phyloP scores from a whole-genome alignment of 2,329 filamentous ascomycete genomes.

The Bipolaris sorokiniana region DNA sequence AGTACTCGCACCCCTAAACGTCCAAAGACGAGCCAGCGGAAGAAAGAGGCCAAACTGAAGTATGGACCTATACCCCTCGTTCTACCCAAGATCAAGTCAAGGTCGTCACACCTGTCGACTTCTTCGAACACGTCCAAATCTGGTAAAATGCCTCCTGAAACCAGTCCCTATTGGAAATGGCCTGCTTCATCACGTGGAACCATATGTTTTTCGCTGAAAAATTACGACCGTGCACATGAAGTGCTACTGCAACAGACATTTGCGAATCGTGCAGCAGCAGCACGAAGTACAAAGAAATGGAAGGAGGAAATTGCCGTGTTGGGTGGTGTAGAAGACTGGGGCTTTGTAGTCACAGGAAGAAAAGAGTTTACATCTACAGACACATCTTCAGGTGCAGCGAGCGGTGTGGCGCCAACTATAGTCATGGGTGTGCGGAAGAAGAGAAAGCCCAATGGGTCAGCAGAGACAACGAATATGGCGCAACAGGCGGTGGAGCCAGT shows the following conservation, averaged over 20 bases:
- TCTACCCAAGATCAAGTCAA: constrained; percentile 68
- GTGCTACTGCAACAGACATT: constrained; percentile 78
- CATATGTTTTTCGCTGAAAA: constrained; percentile 66
- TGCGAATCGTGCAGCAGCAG: constrained; percentile 66
- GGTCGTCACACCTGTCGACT: constrained; percentile 47
- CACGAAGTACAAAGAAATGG: constrained; percentile 72
- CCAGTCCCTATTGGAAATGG: constrained; percentile 71
- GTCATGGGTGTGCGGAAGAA: constrained; percentile 46
- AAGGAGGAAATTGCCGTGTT: constrained; percentile 66
- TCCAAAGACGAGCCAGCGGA: constrained; percentile 24
- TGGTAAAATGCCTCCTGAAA: constrained; percentile 54
- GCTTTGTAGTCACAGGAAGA: constrained; percentile 36
- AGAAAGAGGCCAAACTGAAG: constrained; percentile 32
- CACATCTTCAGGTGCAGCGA: neutral
- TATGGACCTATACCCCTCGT: constrained; percentile 68
- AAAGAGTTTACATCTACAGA: constrained; percentile 24
- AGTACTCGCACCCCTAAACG: constrained; percentile 22
- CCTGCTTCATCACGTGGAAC: constrained; percentile 66
- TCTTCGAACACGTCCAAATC: constrained; percentile 52
- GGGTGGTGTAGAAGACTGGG: constrained; percentile 38
- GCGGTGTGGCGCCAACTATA: constrained; percentile 22
- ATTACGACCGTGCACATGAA: constrained; percentile 72
- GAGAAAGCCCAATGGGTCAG: constrained; percentile 37
- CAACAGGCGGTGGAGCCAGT: constrained; percentile 13
- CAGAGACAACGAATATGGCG: constrained; percentile 7